phyloP scores from a whole-genome alignment of 163 green algal species.

The Prototheca cutis region DNA sequence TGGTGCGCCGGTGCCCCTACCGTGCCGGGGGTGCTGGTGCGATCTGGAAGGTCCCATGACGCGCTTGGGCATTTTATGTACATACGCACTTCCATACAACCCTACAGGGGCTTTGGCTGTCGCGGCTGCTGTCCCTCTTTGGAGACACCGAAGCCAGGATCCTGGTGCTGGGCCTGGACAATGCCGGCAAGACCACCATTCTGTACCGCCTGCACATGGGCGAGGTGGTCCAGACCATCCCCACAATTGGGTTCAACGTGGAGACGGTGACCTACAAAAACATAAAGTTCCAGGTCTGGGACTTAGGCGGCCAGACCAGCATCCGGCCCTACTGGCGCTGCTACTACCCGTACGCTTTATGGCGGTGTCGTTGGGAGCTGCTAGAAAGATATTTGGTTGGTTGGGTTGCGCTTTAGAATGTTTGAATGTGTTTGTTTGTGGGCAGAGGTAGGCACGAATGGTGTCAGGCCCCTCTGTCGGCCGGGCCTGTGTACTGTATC shows the following conservation, averaged over 20 bases:
- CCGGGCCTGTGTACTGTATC: no score
- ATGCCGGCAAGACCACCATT: slow-evolving; percentile 98
- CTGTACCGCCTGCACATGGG: slow-evolving; percentile 94
- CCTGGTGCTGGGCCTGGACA: slow-evolving; percentile 96
- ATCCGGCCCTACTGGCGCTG: slow-evolving; percentile 99
- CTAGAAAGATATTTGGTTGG: no score
- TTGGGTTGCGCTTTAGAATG: no score
- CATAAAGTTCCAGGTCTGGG: slow-evolving; percentile 94
- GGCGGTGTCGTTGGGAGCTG: not conserved
- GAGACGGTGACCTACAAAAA: slow-evolving; percentile 99
- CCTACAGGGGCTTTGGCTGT: slow-evolving; percentile 80
- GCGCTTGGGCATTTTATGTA: no score
- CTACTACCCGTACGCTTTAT: slow-evolving; percentile 73
- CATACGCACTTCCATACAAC: no score
- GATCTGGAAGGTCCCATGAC: no score
- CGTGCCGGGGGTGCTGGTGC: no score
- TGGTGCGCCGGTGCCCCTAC: no score
- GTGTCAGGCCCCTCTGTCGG: no score
- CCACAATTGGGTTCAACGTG: slow-evolving; percentile 98
- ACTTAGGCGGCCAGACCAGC: slow-evolving; percentile 84
- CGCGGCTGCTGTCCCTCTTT: slow-evolving; percentile 74
- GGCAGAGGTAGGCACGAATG: not conserved
- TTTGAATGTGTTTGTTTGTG: not conserved
- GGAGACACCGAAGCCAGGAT: slow-evolving; percentile 93
- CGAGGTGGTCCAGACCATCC: slow-evolving; percentile 96